Evolutionary conservation across 441 rosid species (phyloP), one percentile per base, ranked within the genome.

Genomic region (Gossypium lobatum): DNA sequence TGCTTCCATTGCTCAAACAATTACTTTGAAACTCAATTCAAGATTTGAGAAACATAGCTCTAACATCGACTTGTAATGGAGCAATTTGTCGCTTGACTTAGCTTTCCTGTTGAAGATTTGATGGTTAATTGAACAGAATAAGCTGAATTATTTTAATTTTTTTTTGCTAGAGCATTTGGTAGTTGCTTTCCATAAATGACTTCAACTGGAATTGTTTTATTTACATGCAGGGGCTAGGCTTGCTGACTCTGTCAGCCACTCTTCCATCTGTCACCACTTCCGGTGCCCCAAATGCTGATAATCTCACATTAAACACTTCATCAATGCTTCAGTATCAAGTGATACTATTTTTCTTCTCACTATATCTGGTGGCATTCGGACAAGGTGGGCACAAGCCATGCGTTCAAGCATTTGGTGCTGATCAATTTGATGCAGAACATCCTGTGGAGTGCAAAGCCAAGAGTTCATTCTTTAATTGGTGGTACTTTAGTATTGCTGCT

Each of bases 361-460:
- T 88, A 0, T 86, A 83, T 73, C 76, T 88, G 31, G 84, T 88
- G 67, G 90, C 90, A 6, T 0, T 85, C 63, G 90, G 76, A 3
- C 84, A 85, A 74, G 87, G 86, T 20, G 88, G 88, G 0, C 84
- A 80, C 69, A 86, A 86, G 75, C 88, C 85, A 23, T 85, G 88
- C 26, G 81, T 88, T 74, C 80, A 86, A 77, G 86, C 90, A 45
- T 88, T 88, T 21, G 92, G 92, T 11, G 90, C 92, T 0, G 92
- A 88, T 73, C 92, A 88, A 73, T 88, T 88, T 59, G 92, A 88
- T 42, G 70, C 75, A 26, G 66, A 48, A 46, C 83, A 87, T 57
- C 84, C 88, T 10, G 50, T 60, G 69, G 90, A 87, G 75, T 70
- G 75, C 74, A 85, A 80, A 75, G 79, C 82, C 2, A 84, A 83